Percentiles rank a stretch among this genome's conserved stretches.
Evolutionary conservation across 305 asterid species (phyloP).

Genomic region (Fraxinus sp.): DNA sequence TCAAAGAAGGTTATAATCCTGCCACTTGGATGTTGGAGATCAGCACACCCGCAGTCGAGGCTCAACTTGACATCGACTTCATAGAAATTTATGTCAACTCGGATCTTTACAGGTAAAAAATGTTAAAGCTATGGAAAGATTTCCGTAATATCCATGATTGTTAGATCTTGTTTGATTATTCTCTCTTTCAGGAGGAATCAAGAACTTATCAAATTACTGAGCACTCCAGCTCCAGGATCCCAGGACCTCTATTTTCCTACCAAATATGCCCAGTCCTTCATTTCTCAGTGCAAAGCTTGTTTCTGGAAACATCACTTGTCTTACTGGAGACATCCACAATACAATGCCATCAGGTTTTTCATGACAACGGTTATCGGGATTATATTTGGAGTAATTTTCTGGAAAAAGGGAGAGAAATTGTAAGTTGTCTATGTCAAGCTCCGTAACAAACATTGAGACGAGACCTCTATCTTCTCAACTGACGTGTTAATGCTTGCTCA

Average conservation of each 20-base stretch:
- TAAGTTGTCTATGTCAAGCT: constrained; percentile 5
- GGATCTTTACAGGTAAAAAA: constrained; percentile 24
- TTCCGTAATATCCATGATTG: neutral
- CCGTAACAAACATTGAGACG: neutral
- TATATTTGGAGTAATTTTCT: constrained; percentile 38
- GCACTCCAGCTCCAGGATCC: constrained; percentile 32
- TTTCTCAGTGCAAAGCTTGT: constrained; percentile 36
- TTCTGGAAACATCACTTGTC: constrained; percentile 49
- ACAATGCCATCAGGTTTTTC: constrained; percentile 37
- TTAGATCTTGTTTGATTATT: neutral
- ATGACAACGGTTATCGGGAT: constrained; percentile 34
- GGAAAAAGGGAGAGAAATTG: constrained; percentile 40
- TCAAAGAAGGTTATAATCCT: constrained; percentile 43
- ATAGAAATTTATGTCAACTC: constrained; percentile 40
- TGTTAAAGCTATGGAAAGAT: neutral
- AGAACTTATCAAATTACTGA: constrained; percentile 28
- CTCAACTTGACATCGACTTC: constrained; percentile 40
- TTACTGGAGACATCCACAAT: constrained; percentile 44
- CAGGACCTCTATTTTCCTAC: constrained; percentile 42
- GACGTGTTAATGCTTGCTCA: neutral
- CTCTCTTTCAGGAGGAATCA: constrained; percentile 31
- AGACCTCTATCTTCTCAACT: neutral
- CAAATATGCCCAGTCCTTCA: constrained; percentile 32
- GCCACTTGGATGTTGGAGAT: constrained; percentile 60
- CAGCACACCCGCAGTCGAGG: constrained; percentile 39